Base-by-base conservation (phyloP, 208 protist genomes). In the Leishmania aethiopica region DNA sequence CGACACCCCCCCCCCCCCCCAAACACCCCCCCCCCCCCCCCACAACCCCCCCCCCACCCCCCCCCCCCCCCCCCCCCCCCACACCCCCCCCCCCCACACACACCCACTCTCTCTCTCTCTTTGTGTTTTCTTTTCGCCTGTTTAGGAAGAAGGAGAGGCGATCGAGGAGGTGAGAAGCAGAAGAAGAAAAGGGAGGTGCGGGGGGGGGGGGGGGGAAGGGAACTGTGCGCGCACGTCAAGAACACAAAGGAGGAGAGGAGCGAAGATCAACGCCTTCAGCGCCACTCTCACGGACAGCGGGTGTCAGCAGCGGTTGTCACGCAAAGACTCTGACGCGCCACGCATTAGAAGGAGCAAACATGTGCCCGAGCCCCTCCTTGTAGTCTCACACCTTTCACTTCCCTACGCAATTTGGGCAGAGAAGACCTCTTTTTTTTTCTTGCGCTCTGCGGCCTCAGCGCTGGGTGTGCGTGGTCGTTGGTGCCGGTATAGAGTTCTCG, bases 201-300 rank as follows among this genome's bases (percentile, higher is more conserved):
- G 0, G 37, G 0, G n/a, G n/a, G 53, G 19, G 4, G 1, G 0
- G 17, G 1, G 5, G 2, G 1, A 32, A n/a, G 28, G 0, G 10
- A n/a, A 60, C 57, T 60, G 55, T n/a, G 57, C 57, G 57, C 25
- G 25, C 7, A n/a, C 10, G 25, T 60, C 22, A n/a, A n/a, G 25
- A 60, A 55, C 51, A n/a, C 5, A 60, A 6, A n/a, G 10, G 57
- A 60, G 2, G 13, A 60, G 57, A 60, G 10, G 57, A n/a, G 7
- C 57, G 25, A n/a, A 19, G 22, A 1, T 60, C 57, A 60, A n/a
- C 57, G 57, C 25, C 25, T 22, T 19, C 57, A n/a, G 25, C 57
- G 57, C 57, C 22, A n/a, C 57, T 15, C 57, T n/a, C 25, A 13
- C 57, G 10, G 25, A n/a, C 57, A 15, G 57, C 51, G 5, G 22